These are phyloP conservation scores for Orychophragmus violaceus DNA, from an alignment of 345 rosid genomes.

Conservation along the genomic window DNA sequence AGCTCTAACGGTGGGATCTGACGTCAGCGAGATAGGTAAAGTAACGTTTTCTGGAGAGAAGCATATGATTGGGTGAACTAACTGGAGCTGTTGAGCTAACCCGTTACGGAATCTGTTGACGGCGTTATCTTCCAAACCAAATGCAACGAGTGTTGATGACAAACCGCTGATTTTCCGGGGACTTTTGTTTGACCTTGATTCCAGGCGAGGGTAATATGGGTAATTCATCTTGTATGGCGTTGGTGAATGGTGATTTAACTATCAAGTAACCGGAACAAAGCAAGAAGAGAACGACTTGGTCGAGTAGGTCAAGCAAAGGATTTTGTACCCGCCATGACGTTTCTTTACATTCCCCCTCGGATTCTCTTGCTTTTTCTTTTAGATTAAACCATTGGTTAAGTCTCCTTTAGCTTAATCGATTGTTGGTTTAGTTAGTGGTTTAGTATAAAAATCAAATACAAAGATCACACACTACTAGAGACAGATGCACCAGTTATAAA, in stretches of 20 bases:
- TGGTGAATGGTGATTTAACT: not conserved
- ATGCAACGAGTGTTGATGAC: not conserved
- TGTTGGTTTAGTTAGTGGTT: no score
- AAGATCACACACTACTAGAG: not conserved
- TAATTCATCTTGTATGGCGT: not conserved
- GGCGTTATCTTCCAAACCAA: conserved; percentile 20
- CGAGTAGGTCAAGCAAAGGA: conserved; percentile 21
- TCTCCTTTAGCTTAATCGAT: no score
- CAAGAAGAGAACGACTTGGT: conserved; percentile 19
- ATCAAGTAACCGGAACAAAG: not conserved
- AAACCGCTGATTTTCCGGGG: conserved; percentile 7
- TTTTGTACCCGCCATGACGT: not conserved
- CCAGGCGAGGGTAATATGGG: conserved; percentile 10
- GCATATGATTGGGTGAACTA: not conserved
- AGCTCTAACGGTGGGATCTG: conserved; percentile 25
- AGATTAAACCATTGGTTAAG: no score
- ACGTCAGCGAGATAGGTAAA: conserved; percentile 17
- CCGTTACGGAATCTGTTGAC: conserved; percentile 22
- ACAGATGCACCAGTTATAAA: conserved; percentile 58
- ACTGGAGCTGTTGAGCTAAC: conserved; percentile 23
- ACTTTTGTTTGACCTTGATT: conserved; percentile 7
- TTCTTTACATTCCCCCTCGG: not conserved
- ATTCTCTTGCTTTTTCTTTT: not conserved
- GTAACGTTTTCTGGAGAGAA: not conserved
- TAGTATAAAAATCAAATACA: no score